Percentiles rank a stretch among this genome's conserved stretches.
phyloP scores from a whole-genome alignment of 129 eudicot genomes.

The Pseudognaphalium luteoalbum region DNA sequence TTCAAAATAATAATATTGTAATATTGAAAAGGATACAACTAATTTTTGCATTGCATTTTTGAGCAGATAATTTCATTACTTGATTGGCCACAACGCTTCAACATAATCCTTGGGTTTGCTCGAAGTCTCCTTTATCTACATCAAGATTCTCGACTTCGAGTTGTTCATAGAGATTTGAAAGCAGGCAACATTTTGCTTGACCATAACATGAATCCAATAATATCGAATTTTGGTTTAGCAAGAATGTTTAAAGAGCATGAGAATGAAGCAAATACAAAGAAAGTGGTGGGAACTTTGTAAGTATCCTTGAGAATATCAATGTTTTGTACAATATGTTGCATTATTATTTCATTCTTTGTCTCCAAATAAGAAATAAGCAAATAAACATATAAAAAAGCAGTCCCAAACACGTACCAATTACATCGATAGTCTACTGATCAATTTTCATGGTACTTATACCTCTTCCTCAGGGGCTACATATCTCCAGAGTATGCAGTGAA shows the following conservation, averaged over 20 bases:
- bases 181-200: constrained; percentile 24
- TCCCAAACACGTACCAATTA: background rate
- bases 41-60: background rate
- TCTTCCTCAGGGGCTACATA: too few species aligned
- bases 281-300: constrained; percentile 40
- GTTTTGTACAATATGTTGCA: background rate
- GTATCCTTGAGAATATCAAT: background rate
- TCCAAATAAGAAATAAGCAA: constrained; percentile 26
- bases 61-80: background rate
- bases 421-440: background rate
- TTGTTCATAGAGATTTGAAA: constrained; percentile 24
- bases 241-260: constrained; percentile 38
- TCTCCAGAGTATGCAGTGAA: constrained; percentile 36
- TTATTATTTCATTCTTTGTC: background rate
- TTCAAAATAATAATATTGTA: background rate
- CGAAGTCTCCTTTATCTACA: constrained; percentile 43
- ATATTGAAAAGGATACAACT: background rate
- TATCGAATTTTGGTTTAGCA: constrained; percentile 42
- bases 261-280: constrained; percentile 33
- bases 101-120: constrained; percentile 39
- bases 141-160: constrained; percentile 36
- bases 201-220: constrained; percentile 28
- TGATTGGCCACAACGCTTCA: constrained; percentile 31
- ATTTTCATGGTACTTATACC: background rate
- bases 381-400: background rate